phyloP scores from a whole-genome alignment of 495 filamentous ascomycete genomes.

The Bathelium albidoporum region DNA sequence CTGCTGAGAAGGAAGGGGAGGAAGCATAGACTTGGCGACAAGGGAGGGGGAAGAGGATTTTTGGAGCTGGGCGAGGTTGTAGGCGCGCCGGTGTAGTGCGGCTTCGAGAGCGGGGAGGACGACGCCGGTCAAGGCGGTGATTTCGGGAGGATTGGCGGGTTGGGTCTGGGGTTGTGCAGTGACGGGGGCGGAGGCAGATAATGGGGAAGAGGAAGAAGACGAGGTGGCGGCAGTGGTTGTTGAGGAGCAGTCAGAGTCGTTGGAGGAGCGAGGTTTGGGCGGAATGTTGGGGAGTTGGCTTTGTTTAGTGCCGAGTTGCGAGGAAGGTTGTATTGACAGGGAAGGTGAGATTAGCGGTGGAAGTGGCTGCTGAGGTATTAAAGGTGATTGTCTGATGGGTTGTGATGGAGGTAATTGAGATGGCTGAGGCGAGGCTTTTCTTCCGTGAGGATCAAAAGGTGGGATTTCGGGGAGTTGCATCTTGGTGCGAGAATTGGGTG shows the following conservation, averaged over 20 bases:
- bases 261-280: not conserved
- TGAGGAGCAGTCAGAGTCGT: slow-evolving; percentile 16
- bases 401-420: slow-evolving; percentile 9
- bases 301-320: not conserved
- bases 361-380: not conserved
- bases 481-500: slow-evolving; percentile 3
- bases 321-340: not conserved
- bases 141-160: slow-evolving; percentile 26
- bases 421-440: slow-evolving; percentile 10
- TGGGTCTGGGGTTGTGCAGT: slow-evolving; percentile 23
- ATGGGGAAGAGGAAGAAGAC: slow-evolving; percentile 1
- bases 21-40: slow-evolving; percentile 8
- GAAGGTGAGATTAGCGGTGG: not conserved
- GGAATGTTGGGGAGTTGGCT: not conserved
- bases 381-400: not conserved
- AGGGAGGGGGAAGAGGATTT: slow-evolving; percentile 33
- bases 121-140: slow-evolving; percentile 65
- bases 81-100: slow-evolving; percentile 69
- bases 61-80: slow-evolving; percentile 47
- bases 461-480: slow-evolving; percentile 20
- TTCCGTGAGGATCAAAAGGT: slow-evolving; percentile 16
- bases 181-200: slow-evolving; percentile 19
- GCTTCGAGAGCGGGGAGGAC: slow-evolving; percentile 85
- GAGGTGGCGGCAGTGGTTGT: slow-evolving; percentile 19
- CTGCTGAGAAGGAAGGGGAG: not conserved